Evolutionary conservation across 768 basidiomycete species (phyloP).

Genomic region (Naganishia randhawae): DNA sequence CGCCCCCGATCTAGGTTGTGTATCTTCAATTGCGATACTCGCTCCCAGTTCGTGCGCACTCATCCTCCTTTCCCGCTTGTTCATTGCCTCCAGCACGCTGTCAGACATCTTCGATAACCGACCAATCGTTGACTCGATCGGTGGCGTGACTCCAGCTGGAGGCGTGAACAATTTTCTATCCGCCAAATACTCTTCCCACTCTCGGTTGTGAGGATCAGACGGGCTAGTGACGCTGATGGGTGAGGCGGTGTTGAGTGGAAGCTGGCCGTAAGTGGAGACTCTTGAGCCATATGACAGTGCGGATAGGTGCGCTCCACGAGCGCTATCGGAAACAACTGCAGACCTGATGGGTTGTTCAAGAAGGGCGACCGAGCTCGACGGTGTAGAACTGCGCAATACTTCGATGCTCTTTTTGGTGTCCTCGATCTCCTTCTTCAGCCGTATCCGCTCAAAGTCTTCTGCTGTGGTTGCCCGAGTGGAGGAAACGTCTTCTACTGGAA

Average conservation of each 20-base stretch:
- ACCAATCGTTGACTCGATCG: constrained; percentile 55
- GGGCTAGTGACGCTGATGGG: not conserved
- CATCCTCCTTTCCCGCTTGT: constrained; percentile 60
- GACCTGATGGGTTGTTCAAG: constrained; percentile 19
- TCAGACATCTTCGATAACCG: constrained; percentile 23
- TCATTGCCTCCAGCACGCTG: constrained; percentile 66
- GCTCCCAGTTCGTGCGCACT: constrained; percentile 58
- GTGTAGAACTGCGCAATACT: constrained; percentile 29
- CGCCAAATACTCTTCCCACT: constrained; percentile 78
- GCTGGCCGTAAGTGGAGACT: not conserved
- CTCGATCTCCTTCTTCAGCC: constrained; percentile 48
- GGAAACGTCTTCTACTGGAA: not conserved
- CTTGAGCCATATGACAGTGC: constrained; percentile 7
- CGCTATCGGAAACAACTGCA: not conserved
- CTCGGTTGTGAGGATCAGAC: constrained; percentile 33
- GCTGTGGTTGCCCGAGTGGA: not conserved
- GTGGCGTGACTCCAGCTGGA: constrained; percentile 72
- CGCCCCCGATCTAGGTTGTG: too few species aligned
- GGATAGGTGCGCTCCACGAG: constrained; percentile 15
- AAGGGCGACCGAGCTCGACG: constrained; percentile 1
- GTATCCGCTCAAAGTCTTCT: constrained; percentile 39
- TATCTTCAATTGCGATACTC: not conserved
- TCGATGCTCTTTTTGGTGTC: constrained; percentile 42
- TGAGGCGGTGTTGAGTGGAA: not conserved
- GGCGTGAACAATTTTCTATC: constrained; percentile 81